Conservation (phyloP, 768 basidiomycete genomes). For the Kwoniella europaea region DNA sequence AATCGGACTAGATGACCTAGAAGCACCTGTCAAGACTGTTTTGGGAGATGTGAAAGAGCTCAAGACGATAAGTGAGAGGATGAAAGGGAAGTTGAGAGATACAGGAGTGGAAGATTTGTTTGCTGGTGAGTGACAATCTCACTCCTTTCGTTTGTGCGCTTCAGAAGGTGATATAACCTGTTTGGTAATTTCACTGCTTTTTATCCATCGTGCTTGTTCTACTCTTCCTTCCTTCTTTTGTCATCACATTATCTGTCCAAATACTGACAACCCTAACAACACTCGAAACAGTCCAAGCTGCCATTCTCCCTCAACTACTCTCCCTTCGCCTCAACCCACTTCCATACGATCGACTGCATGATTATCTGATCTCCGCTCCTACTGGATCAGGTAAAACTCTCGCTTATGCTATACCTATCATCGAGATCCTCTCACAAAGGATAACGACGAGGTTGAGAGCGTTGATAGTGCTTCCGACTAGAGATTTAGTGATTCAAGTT, state of each 20-base stretch:
- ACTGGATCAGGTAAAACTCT: slow-evolving; percentile 98
- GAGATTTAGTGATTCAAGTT: slow-evolving; percentile 90
- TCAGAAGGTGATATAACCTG: too few relatives aligned
- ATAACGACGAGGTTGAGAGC: slow-evolving; percentile 84
- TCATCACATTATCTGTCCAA: too few relatives aligned
- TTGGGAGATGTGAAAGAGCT: slow-evolving; percentile 2
- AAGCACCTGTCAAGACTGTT: slow-evolving; percentile 12
- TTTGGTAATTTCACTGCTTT: too few relatives aligned
- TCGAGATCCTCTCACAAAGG: slow-evolving; percentile 78
- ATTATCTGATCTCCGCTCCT: slow-evolving; percentile 93
- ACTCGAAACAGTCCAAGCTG: slow-evolving; percentile 75
- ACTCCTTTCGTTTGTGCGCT: too few relatives aligned
- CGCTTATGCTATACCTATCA: slow-evolving; percentile 90
- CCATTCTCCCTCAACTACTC: slow-evolving; percentile 80
- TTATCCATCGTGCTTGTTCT: too few relatives aligned
- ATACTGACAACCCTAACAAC: too few relatives aligned
- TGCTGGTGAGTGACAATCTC: slow-evolving; percentile 67
- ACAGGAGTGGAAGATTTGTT: slow-evolving; percentile 85
- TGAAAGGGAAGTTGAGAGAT: slow-evolving; percentile 68
- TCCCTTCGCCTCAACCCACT: slow-evolving; percentile 60
- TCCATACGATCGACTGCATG: slow-evolving; percentile 74
- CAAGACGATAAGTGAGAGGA: slow-evolving; percentile 66
- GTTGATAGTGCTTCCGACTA: slow-evolving; percentile 86
- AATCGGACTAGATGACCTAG: slow-evolving; percentile 34
- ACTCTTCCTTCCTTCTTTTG: too few relatives aligned